Percentiles rank a stretch among this genome's conserved stretches.
Evolutionary conservation across 352 stramenopile species (phyloP).

Genomic region (Phytopythium litorale): DNA sequence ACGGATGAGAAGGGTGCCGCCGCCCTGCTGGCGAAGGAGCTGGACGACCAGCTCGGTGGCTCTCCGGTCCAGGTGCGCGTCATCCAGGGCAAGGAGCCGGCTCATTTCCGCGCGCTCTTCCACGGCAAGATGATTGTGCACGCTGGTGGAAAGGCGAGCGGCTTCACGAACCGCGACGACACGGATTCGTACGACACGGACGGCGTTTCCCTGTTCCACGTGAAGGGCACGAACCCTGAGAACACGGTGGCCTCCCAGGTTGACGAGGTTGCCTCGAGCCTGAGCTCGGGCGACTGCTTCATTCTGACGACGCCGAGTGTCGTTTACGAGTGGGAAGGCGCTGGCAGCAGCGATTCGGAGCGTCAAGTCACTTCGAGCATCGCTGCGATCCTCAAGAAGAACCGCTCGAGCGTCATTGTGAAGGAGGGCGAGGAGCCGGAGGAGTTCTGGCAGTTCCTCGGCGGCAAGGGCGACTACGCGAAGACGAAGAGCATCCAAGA

Average conservation of each 20-base stretch:
- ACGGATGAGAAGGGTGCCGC: conserved; percentile 86
- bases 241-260: conserved; percentile 89
- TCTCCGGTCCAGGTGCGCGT: conserved; percentile 85
- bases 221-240: conserved; percentile 81
- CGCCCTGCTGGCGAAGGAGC: conserved; percentile 56
- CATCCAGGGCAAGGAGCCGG: conserved; percentile 82
- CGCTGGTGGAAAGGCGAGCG: conserved; percentile 84
- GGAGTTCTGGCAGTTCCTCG: conserved; percentile 83
- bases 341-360: conserved; percentile 62
- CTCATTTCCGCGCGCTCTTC: conserved; percentile 89
- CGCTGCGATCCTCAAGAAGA: conserved; percentile 54
- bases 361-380: conserved; percentile 59
- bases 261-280: conserved; percentile 61
- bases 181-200: conserved; percentile 86
- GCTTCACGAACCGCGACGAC: conserved; percentile 81
- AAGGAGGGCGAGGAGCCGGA: conserved; percentile 64
- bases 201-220: conserved; percentile 85
- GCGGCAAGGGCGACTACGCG: conserved; percentile 71
- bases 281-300: conserved; percentile 89
- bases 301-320: conserved; percentile 70
- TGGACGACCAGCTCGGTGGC: conserved; percentile 85
- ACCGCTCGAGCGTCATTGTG: conserved; percentile 38
- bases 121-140: conserved; percentile 89
- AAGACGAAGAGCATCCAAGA: conserved; percentile 66
- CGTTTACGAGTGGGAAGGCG: conserved; percentile 78